Evolutionary conservation across 2,329 filamentous ascomycete genomes (phyloP), one percentile per base, ranked within the genome.

Genomic region (Aspergillus sp.): DNA sequence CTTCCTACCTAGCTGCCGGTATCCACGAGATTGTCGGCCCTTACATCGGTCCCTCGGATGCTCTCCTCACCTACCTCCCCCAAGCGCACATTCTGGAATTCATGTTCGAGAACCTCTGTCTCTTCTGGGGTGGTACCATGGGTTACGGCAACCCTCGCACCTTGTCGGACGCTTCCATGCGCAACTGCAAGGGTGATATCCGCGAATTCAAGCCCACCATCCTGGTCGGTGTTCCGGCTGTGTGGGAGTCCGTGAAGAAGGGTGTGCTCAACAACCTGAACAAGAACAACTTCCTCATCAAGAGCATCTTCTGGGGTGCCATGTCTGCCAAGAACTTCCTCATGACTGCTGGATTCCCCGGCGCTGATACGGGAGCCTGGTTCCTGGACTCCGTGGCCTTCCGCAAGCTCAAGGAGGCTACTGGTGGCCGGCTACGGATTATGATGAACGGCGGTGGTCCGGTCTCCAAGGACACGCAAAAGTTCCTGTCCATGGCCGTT

Each of bases 191-290:
- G 67, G 94, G 95, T 68, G 95, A 99, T 70, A 96, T 99, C 79
- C 90, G 90, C 62, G 93, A 97, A 72, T 90, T 98, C 74, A 86
- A 85, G 68, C 95, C 95, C 1, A 96, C 92, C 2, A 85, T 97
- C 73, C 85, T 99, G 74, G 90, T 97, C 41, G 95, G 95, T 75
- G 95, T 99, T 3, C 95, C 95, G 1, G 93, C 96, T 60, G 90
- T 99, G 32, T 99, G 94, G 93, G 95, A 99, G 80, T 93, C 91
- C 1, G 90, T 99, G 70, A 94, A 92, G 82, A 99, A 99, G 83
- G 95, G 95, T 57, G 90, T 99, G 70, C 82, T 94, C 65, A 79
- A 82, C 69, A 92, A 92, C 77, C 88, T 98, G 62, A 89, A 90
- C 72, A 81, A 84, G 60, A 85, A 89, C 63, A 88, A 88, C 70